phyloP scores from a whole-genome alignment of 495 filamentous ascomycete species.

The Neurospora africana region DNA sequence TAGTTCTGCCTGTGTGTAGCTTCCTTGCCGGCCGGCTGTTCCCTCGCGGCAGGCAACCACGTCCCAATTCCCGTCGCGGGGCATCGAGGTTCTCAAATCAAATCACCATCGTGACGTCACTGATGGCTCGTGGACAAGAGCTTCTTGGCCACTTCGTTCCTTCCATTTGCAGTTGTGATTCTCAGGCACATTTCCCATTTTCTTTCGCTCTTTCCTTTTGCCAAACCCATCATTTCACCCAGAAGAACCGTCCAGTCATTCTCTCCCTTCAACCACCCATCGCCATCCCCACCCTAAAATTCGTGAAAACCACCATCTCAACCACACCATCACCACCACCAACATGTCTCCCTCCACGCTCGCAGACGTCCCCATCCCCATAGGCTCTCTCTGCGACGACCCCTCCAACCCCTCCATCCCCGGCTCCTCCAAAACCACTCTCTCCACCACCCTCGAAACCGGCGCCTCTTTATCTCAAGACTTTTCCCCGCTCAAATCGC shows the following conservation, averaged over 20 bases:
- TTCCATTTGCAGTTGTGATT: background rate
- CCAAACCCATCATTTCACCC: background rate
- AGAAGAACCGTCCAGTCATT: no score
- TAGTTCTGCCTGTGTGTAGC: no score
- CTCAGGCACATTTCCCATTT: background rate
- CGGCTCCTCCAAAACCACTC: slow-evolving; percentile 43
- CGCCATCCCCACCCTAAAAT: no score
- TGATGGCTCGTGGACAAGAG: background rate
- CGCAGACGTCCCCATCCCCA: background rate
- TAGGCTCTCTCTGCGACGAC: background rate
- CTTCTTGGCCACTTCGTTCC: background rate
- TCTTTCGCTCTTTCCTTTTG: background rate
- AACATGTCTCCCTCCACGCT: background rate
- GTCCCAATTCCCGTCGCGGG: background rate
- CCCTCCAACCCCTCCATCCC: slow-evolving; percentile 10
- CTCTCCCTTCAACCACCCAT: no score
- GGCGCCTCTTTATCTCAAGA: slow-evolving; percentile 48
- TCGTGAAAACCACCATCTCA: no score
- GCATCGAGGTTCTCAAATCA: background rate
- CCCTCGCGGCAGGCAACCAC: background rate
- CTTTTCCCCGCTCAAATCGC: slow-evolving; percentile 61
- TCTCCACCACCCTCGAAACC: slow-evolving; percentile 53
- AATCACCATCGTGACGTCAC: background rate
- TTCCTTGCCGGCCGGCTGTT: background rate
- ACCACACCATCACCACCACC: no score